These are phyloP conservation scores for Leccinum aurantiacum DNA, from an alignment of 768 basidiomycete species.

Conservation along the genomic window DNA sequence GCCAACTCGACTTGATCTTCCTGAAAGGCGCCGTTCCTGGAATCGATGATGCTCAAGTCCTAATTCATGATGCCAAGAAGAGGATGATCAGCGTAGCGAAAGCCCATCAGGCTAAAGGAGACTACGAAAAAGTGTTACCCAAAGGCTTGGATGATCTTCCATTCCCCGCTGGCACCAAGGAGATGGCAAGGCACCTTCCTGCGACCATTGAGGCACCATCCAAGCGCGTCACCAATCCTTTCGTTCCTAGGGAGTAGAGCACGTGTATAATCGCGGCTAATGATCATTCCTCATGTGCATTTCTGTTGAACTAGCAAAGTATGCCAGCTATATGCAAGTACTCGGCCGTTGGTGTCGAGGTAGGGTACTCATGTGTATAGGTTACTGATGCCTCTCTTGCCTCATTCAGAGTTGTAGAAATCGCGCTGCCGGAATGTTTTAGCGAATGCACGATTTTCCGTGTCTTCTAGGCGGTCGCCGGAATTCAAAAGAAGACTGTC, in stretches of 20 bases:
- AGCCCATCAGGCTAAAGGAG: constrained; percentile 67
- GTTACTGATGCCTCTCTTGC: not conserved
- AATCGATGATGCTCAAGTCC: constrained; percentile 81
- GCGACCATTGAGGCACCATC: constrained; percentile 69
- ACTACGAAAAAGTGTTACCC: constrained; percentile 76
- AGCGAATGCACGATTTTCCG: not conserved
- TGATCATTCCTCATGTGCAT: constrained; percentile 5
- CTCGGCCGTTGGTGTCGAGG: not conserved
- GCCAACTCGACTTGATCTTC: constrained; percentile 81
- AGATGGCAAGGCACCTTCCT: constrained; percentile 68
- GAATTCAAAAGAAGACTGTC: not conserved
- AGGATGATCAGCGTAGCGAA: constrained; percentile 62
- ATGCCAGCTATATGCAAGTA: not conserved
- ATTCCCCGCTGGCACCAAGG: constrained; percentile 86
- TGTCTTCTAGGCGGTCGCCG: not conserved
- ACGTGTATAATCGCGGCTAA: constrained; percentile 11
- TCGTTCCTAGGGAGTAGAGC: constrained; percentile 66
- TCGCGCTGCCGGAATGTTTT: not conserved
- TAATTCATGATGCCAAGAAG: constrained; percentile 89
- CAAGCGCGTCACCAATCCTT: constrained; percentile 75
- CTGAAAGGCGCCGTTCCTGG: constrained; percentile 93
- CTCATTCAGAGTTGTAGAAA: not conserved
- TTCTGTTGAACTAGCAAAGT: not conserved
- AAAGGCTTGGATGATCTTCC: constrained; percentile 84
- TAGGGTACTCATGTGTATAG: not conserved